Evolutionary conservation across 192 early-diverging fungal genomes (phyloP).

Genomic region (Dimargaris xerosporica): DNA sequence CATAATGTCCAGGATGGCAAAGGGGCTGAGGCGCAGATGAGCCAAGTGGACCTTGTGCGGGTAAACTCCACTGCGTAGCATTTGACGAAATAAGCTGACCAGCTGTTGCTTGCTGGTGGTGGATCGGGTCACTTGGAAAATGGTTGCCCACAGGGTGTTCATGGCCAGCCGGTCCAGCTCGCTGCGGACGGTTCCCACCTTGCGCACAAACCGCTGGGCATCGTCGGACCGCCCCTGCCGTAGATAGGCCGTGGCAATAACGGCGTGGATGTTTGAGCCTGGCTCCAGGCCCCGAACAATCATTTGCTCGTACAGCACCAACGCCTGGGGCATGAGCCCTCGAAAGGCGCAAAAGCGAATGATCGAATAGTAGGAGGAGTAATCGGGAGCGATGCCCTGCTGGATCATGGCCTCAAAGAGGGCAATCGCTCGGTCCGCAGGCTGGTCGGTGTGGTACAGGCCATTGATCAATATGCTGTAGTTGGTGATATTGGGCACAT

Average conservation of each 20-base stretch:
- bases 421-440: background rate
- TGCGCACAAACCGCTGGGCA: constrained; percentile 1
- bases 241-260: constrained; percentile 3
- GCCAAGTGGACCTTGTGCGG: background rate
- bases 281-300: background rate
- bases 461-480: constrained; percentile 8
- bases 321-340: background rate
- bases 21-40: background rate
- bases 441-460: background rate
- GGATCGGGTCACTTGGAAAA: background rate
- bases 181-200: background rate
- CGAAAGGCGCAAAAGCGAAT: background rate
- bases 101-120: background rate
- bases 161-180: background rate
- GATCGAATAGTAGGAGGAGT: background rate
- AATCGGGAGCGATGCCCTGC: background rate
- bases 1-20: background rate
- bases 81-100: background rate
- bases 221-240: background rate
- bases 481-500: background rate
- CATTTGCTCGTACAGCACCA: constrained; percentile 3
- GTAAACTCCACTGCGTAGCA: constrained; percentile 9
- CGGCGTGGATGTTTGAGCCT: background rate
- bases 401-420: background rate
- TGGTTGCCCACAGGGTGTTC: background rate